These are phyloP conservation scores for Isoetes taiwanensis DNA, from an alignment of 75 land plant genomes.

Conservation along the genomic window DNA sequence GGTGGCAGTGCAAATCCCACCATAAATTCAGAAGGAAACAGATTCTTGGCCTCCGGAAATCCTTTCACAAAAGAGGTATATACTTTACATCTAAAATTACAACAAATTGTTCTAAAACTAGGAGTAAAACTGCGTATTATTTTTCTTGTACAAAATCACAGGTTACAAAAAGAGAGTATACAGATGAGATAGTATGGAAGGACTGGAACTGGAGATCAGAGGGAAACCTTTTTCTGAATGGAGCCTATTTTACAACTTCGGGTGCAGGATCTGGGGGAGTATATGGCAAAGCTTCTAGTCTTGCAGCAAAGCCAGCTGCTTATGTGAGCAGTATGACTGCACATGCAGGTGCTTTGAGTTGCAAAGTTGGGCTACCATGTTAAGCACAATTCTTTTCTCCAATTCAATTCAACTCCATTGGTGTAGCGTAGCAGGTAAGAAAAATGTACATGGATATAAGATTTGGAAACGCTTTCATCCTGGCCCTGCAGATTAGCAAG, in stretches of 20 bases:
- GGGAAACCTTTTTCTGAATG: neutral
- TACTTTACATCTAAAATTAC: neutral
- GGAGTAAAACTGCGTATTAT: neutral
- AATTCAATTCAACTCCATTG: too few species aligned
- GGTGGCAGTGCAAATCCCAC: constrained; percentile 75
- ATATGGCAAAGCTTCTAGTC: too few species aligned
- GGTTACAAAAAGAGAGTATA: neutral
- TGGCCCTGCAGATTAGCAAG: too few species aligned
- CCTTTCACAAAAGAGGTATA: constrained; percentile 51
- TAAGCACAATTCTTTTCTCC: too few species aligned
- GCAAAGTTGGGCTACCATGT: too few species aligned
- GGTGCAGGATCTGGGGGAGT: too few species aligned
- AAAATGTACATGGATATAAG: too few species aligned
- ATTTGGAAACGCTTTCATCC: too few species aligned
- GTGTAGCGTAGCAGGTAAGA: too few species aligned
- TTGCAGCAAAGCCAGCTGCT: too few species aligned
- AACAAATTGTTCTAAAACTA: neutral
- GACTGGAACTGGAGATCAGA: constrained; percentile 3
- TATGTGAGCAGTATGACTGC: too few species aligned
- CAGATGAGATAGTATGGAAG: neutral
- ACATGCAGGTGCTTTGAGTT: too few species aligned
- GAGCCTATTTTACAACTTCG: neutral
- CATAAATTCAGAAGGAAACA: constrained; percentile 66
- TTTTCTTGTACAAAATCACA: neutral
- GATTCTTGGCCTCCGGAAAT: constrained; percentile 44